Conservation (phyloP, 306 rosid genomes). For the Dryas drummondii region DNA sequence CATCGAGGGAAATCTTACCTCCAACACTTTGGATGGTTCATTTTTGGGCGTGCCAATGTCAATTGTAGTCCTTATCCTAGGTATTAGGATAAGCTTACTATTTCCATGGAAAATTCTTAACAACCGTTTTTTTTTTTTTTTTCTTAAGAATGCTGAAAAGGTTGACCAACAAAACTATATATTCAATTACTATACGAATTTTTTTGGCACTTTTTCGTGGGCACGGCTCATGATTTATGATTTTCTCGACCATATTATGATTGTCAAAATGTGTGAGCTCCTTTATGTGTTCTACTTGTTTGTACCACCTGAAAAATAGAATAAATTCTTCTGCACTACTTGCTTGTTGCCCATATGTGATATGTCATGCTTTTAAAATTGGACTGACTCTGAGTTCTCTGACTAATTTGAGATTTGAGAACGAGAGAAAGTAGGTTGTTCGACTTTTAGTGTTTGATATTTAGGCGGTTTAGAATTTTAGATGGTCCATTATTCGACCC, state of each 20-base stretch:
- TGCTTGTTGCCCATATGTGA: not conserved
- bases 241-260: not conserved
- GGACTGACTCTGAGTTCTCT: too few species aligned
- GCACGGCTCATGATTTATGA: not conserved
- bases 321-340: not conserved
- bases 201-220: not conserved
- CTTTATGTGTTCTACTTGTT: not conserved
- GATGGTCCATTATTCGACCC: too few species aligned
- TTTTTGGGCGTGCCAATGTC: not conserved
- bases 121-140: not conserved
- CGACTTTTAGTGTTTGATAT: too few species aligned
- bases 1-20: not conserved
- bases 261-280: slow-evolving; percentile 7
- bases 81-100: not conserved
- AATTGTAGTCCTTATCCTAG: not conserved
- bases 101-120: not conserved
- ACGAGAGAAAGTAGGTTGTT: too few species aligned
- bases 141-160: not conserved
- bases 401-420: too few species aligned
- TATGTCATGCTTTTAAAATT: slow-evolving; percentile 3
- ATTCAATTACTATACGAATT: not conserved
- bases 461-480: too few species aligned
- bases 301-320: not conserved
- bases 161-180: not conserved
- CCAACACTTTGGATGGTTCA: not conserved